Percentiles rank a stretch among this genome's conserved stretches.
phyloP scores from a whole-genome alignment of 148 eudicot species.

The Chenopodium quinoa region DNA sequence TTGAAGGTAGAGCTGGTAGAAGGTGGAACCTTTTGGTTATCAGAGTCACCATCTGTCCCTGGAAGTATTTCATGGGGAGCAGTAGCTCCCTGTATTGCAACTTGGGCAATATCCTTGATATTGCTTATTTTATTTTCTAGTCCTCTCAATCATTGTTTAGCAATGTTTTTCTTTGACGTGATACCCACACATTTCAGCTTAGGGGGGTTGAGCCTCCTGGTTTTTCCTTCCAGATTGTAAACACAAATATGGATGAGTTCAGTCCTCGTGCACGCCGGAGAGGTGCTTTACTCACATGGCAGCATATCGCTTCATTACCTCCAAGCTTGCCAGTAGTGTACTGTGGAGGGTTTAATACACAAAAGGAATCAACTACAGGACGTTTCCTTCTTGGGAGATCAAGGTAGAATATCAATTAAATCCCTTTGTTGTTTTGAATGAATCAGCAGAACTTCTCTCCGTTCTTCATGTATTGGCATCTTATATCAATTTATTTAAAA shows the following conservation, averaged over 20 bases:
- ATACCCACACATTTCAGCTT: slow-evolving; percentile 85
- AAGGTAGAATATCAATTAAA: slow-evolving; percentile 41
- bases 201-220: slow-evolving; percentile 97
- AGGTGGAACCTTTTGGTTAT: slow-evolving; percentile 99
- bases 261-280: slow-evolving; percentile 96
- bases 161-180: slow-evolving; percentile 59
- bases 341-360: slow-evolving; percentile 97
- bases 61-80: slow-evolving; percentile 97
- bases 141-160: not conserved
- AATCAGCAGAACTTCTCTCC: not conserved
- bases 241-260: slow-evolving; percentile 87
- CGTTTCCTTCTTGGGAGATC: slow-evolving; percentile 99
- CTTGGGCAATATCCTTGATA: slow-evolving; percentile 97
- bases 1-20: slow-evolving; percentile 86
- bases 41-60: slow-evolving; percentile 95
- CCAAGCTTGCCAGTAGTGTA: slow-evolving; percentile 91
- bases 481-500: too few relatives aligned
- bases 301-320: slow-evolving; percentile 96
- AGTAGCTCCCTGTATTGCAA: slow-evolving; percentile 77
- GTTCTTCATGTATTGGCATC: too few relatives aligned
- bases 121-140: not conserved
- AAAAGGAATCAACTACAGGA: slow-evolving; percentile 96
- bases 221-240: slow-evolving; percentile 92
- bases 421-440: not conserved
- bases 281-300: slow-evolving; percentile 98